Conservation (phyloP, 768 basidiomycete genomes). For the Hygrophorus pudorinus region DNA sequence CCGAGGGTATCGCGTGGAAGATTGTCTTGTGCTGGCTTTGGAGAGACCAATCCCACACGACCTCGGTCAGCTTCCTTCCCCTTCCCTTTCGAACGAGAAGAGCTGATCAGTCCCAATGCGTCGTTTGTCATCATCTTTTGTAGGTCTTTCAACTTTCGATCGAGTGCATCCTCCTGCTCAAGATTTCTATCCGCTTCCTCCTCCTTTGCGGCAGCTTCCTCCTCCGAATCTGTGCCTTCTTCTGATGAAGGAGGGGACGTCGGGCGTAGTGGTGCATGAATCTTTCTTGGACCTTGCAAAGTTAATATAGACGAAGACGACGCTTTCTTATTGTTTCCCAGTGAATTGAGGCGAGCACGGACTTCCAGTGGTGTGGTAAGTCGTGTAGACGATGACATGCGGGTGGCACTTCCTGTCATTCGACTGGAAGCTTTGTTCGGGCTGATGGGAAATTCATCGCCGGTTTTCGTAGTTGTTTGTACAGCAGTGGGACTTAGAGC, state of each 20-base stretch:
- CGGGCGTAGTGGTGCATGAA: conserved; percentile 25
- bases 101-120: conserved; percentile 55
- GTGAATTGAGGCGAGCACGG: conserved; percentile 61
- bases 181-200: conserved; percentile 60
- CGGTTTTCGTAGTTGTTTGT: conserved; percentile 24
- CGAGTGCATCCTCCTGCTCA: conserved; percentile 60
- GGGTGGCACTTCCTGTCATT: conserved; percentile 21
- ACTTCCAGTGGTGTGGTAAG: conserved; percentile 50
- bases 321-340: conserved; percentile 50
- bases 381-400: conserved; percentile 33
- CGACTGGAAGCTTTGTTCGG: conserved; percentile 20
- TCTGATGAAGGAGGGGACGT: conserved; percentile 44
- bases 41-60: conserved; percentile 26
- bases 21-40: conserved; percentile 25
- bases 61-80: conserved; percentile 37
- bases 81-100: conserved; percentile 25
- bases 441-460: conserved; percentile 18
- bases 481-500: conserved; percentile 39
- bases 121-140: conserved; percentile 69
- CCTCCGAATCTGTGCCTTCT: conserved; percentile 44
- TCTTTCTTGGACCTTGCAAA: conserved; percentile 40
- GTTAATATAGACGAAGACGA: conserved; percentile 68
- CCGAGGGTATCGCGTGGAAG: conserved; percentile 31
- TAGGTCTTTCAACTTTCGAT: conserved; percentile 58
- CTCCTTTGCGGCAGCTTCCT: conserved; percentile 52